Evolutionary conservation across 169 alveolate species (phyloP).

Genomic region (Eimeria sp.): DNA sequence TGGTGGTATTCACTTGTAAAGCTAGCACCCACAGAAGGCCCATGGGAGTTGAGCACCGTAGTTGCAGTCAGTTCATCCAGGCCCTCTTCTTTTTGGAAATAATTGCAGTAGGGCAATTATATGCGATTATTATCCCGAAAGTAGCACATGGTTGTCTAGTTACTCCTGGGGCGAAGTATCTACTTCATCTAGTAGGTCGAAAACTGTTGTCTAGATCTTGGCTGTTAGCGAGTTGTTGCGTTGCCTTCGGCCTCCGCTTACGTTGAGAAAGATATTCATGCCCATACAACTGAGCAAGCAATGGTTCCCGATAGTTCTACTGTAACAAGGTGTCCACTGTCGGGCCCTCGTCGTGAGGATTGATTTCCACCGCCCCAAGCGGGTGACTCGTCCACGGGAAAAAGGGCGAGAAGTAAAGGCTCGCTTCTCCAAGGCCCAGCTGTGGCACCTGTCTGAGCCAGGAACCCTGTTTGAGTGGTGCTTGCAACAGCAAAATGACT

Average conservation of each 20-base stretch:
- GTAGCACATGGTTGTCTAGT: too few species aligned
- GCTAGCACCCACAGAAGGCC: neutral
- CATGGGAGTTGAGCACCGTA: neutral
- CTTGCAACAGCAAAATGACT: conserved; percentile 43
- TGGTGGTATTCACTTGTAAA: neutral
- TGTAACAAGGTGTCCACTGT: conserved; percentile 25
- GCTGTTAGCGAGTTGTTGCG: neutral
- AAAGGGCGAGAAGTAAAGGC: conserved; percentile 45
- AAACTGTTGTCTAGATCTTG: neutral
- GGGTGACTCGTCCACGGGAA: conserved; percentile 54
- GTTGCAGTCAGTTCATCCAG: neutral
- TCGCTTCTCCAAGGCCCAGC: conserved; percentile 38
- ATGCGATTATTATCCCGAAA: too few species aligned
- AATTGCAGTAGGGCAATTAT: too few species aligned
- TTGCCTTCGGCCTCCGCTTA: neutral
- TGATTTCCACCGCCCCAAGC: conserved; percentile 10
- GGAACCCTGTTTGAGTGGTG: conserved; percentile 33
- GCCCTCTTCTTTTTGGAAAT: neutral
- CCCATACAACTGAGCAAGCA: neutral
- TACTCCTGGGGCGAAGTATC: too few species aligned
- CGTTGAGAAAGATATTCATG: neutral
- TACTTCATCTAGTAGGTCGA: too few species aligned
- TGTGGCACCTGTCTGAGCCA: conserved; percentile 48
- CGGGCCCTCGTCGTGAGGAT: neutral
- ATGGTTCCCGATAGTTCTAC: neutral